phyloP scores from a whole-genome alignment of 148 eudicot species.

The Vaccinium macrocarpon region DNA sequence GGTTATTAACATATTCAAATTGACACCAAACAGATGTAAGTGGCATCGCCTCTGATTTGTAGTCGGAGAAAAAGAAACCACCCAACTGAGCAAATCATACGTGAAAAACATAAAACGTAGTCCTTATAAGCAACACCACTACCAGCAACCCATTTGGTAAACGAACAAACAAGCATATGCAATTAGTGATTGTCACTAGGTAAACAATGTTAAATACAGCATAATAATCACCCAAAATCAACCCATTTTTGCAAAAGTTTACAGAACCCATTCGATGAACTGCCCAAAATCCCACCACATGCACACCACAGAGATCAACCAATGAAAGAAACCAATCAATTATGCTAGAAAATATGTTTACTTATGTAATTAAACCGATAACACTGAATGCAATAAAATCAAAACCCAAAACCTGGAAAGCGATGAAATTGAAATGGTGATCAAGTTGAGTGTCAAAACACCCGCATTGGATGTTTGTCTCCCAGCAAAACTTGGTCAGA shows the following conservation, averaged over 20 bases:
- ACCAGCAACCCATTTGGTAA: conserved; percentile 1
- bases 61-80: neutral
- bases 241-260: neutral
- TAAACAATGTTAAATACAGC: neutral
- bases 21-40: neutral
- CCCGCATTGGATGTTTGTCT: no score
- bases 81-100: neutral
- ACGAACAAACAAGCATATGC: neutral
- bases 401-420: no score
- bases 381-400: no score
- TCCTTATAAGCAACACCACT: neutral
- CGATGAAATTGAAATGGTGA: no score
- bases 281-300: conserved; percentile 11
- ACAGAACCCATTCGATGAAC: neutral
- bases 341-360: no score
- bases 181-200: no score
- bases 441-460: no score
- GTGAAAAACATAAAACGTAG: neutral
- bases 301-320: neutral
- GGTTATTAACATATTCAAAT: neutral
- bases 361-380: no score
- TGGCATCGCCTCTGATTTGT: neutral
- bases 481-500: no score
- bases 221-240: neutral
- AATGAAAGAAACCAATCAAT: neutral